phyloP scores from a whole-genome alignment of 75 land plant species.

The Cupressus sempervirens region DNA sequence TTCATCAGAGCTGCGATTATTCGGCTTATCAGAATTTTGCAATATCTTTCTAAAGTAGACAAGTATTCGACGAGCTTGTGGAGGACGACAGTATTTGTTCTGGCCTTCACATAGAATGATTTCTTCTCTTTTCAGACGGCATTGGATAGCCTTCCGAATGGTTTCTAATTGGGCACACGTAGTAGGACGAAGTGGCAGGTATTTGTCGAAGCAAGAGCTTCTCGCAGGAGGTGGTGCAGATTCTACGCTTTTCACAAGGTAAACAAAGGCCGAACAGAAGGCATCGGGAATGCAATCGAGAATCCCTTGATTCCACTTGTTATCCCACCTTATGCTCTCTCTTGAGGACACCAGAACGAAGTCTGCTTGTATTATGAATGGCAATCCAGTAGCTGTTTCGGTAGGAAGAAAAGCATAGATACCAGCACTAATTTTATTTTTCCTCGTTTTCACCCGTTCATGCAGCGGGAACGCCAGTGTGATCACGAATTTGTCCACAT shows the following conservation, averaged over 20 bases:
- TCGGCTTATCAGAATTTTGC: too few species aligned
- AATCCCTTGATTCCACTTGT: conserved; percentile 60
- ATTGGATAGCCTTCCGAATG: too few species aligned
- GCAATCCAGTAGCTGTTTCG: conserved; percentile 49
- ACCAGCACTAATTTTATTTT: conserved; percentile 10
- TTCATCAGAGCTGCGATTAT: too few species aligned
- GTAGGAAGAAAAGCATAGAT: conserved; percentile 65
- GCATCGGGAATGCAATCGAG: conserved; percentile 52
- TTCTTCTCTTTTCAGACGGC: too few species aligned
- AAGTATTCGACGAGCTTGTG: too few species aligned
- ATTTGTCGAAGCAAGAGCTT: conserved; percentile 11
- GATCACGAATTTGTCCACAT: too few species aligned
- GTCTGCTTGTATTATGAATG: conserved; percentile 69
- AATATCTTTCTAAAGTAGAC: too few species aligned
- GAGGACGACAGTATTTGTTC: too few species aligned
- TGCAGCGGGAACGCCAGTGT: too few species aligned
- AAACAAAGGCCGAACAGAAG: conserved; percentile 39
- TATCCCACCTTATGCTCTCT: conserved; percentile 43
- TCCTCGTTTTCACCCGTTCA: conserved; percentile 17
- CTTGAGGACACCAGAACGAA: conserved; percentile 44
- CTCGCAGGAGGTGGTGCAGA: conserved; percentile 19
- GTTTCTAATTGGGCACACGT: too few species aligned
- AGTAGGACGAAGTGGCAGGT: conserved; percentile 21
- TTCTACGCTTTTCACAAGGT: not conserved
- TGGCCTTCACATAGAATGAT: too few species aligned